Base-by-base conservation (phyloP, 129 eudicot genomes). In the Helianthus annuus region DNA sequence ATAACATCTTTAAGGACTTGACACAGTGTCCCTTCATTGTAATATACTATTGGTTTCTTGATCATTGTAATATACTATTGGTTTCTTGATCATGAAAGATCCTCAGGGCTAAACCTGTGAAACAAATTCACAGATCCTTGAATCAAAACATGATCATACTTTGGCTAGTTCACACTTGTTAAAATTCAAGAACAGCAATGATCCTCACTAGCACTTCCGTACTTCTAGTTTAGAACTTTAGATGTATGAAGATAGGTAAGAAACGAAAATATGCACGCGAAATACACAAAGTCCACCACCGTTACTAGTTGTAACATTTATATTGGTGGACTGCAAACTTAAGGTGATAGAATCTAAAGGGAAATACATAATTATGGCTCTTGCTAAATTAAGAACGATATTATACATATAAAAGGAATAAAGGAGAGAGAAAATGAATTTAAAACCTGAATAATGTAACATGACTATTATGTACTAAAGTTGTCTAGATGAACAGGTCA, bases 1-100 rank as follows among this genome's bases (percentile, higher is more conserved):
- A 72, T 62, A 83, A 77, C 87, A 83, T 76, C 71, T 81, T 79
- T 52, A 81, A 7, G 39, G 81, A 73, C 52, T 67, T 77, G 66
- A 48, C 58, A 55, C 67, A 71, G 24, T 51, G 72, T 52, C 62
- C 72, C 81, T 72, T 67, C 84, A 77, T 74, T 74, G 16, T 12
- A 32, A 71, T 39, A n/a, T 32, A 69, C 55, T 77, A 27, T 27
- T 2, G 32, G 32, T 72, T 66, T 54, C 66, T 70, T 65, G 52
- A 76, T 73, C 53, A 68, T 40, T 74, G 16, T 12, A 32, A 71
- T 39, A n/a, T 32, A 69, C 55, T 77, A 27, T 27, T 2, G 32
- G 32, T 72, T 66, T 54, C 66, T 70, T 65, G 52, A 76, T 73
- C 53, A 68, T 40, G 8, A 70, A 61, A 59, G 68, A 71, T 70